phyloP scores from a whole-genome alignment of 495 filamentous ascomycete genomes.

The Hyaloscypha variabilis region DNA sequence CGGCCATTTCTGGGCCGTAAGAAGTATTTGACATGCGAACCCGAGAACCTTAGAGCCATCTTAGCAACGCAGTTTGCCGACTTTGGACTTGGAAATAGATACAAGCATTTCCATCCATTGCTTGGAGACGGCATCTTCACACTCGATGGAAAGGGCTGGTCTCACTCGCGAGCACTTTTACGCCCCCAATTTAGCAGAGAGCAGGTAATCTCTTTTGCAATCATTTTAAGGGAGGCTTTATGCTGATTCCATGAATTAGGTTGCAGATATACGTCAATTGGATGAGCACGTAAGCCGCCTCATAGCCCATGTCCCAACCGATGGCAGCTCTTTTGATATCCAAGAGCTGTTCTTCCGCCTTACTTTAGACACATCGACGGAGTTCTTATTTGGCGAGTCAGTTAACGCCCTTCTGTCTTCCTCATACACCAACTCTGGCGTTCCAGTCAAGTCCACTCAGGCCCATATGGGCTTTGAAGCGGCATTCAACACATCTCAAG shows the following conservation, averaged over 20 bases:
- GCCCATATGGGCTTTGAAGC: no score
- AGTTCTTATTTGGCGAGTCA: neutral
- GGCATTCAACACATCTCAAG: no score
- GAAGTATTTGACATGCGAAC: no score
- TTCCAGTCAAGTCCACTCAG: no score
- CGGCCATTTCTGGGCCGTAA: no score
- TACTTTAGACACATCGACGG: neutral
- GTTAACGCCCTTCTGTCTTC: neutral
- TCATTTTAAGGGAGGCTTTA: no score
- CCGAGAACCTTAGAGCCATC: slow-evolving; percentile 59
- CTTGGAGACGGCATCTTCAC: slow-evolving; percentile 73
- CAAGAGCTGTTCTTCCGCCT: neutral
- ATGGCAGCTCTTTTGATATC: neutral
- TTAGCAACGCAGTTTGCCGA: slow-evolving; percentile 62
- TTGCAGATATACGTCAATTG: slow-evolving; percentile 38
- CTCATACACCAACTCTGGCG: no score
- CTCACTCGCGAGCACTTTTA: slow-evolving; percentile 41
- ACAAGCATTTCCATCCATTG: slow-evolving; percentile 41
- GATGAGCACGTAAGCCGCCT: neutral
- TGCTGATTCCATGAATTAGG: no score
- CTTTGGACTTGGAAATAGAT: slow-evolving; percentile 38
- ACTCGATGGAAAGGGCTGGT: slow-evolving; percentile 63
- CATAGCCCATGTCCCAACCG: neutral
- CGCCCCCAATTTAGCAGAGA: slow-evolving; percentile 45
- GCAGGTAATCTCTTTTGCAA: no score